These are phyloP conservation scores for Micractinium conductrix DNA, from an alignment of 139 green algal genomes.

Conservation along the genomic window DNA sequence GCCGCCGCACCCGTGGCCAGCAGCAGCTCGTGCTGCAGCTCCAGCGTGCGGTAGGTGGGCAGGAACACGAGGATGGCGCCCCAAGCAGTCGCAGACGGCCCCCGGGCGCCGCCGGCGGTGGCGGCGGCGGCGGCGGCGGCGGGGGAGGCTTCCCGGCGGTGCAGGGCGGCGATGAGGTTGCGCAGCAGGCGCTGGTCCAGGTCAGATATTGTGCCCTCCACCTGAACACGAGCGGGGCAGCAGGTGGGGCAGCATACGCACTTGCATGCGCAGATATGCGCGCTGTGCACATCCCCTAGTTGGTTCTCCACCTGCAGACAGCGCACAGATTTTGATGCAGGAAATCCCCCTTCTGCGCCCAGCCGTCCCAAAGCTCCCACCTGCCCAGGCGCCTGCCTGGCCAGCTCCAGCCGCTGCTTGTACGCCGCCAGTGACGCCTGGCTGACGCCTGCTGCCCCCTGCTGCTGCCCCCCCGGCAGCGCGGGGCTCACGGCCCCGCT, in stretches of 20 bases:
- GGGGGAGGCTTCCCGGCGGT: too few relatives aligned
- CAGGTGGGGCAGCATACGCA: not conserved
- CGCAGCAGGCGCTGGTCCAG: slow-evolving; percentile 8
- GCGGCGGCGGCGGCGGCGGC: too few relatives aligned
- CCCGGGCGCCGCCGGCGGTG: too few relatives aligned
- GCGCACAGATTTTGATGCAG: not conserved
- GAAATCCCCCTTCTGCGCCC: not conserved
- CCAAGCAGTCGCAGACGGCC: too few relatives aligned
- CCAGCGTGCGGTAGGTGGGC: slow-evolving; percentile 1
- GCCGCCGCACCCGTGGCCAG: not conserved
- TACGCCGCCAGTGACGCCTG: not conserved
- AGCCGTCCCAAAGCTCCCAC: not conserved
- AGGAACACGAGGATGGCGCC: too few relatives aligned
- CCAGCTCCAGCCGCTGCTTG: not conserved
- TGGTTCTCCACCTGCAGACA: too few relatives aligned
- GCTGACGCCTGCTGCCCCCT: not conserved
- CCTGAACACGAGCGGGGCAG: not conserved
- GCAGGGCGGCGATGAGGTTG: slow-evolving; percentile 7
- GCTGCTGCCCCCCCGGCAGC: not conserved
- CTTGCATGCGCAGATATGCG: not conserved
- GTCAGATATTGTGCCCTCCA: not conserved
- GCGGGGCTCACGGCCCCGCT: too few relatives aligned
- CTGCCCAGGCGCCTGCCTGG: not conserved
- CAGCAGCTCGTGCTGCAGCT: slow-evolving; percentile 10
- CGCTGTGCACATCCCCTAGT: too few relatives aligned